Evolutionary conservation across 2,329 filamentous ascomycete species (phyloP).

Genomic region (Exophiala dermatitidis): DNA sequence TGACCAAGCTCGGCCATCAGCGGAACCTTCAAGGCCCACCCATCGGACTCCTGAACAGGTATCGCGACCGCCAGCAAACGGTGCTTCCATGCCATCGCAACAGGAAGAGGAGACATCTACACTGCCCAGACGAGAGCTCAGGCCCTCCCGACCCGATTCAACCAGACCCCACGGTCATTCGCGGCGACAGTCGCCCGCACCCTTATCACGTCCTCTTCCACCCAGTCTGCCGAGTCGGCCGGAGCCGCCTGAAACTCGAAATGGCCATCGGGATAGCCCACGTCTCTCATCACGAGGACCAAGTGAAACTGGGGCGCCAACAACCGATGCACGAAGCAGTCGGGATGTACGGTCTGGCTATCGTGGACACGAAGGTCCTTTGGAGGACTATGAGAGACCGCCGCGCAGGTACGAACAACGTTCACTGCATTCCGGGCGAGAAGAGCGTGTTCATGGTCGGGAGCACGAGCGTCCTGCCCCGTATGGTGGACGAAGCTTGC

Average conservation of each 20-base stretch:
- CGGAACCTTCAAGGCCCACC: constrained; percentile 13
- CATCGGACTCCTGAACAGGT: constrained; percentile 6
- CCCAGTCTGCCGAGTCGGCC: constrained; percentile 33
- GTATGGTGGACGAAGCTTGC: constrained; percentile 15
- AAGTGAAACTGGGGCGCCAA: constrained; percentile 13
- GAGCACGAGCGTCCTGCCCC: constrained; percentile 20
- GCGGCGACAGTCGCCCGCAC: constrained; percentile 34
- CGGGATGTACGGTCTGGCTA: constrained; percentile 34
- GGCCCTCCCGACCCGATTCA: constrained; percentile 14
- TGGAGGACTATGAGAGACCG: constrained; percentile 33
- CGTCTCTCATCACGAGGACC: constrained; percentile 32
- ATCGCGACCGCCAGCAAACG: constrained; percentile 1
- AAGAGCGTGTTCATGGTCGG: constrained; percentile 22
- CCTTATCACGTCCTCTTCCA: constrained; percentile 30
- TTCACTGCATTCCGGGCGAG: constrained; percentile 20
- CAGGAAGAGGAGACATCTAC: constrained; percentile 5
- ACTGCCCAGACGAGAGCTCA: constrained; percentile 12
- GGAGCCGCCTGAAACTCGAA: constrained; percentile 30
- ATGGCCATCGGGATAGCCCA: constrained; percentile 33
- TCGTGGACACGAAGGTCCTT: constrained; percentile 33
- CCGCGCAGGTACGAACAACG: constrained; percentile 33
- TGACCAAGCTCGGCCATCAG: constrained; percentile 8
- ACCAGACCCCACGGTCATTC: constrained; percentile 27
- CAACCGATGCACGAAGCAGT: constrained; percentile 32
- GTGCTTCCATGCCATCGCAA: constrained; percentile 15